Evolutionary conservation across 148 eudicot species (phyloP).

Genomic region (Pouteria glomerata): DNA sequence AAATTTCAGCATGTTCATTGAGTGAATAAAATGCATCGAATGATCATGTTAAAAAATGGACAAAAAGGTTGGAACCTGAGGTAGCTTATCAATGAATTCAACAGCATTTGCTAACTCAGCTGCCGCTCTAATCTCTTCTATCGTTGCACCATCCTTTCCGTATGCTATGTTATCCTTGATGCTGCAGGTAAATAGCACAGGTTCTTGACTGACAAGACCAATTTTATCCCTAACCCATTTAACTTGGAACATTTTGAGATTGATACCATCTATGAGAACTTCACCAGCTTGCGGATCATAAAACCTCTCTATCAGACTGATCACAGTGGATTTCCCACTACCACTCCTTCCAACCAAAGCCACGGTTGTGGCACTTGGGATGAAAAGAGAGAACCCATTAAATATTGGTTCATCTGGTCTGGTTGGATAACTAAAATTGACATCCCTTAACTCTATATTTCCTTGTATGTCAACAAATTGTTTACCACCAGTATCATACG

Average conservation of each 20-base stretch:
- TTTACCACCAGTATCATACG: conserved; percentile 51
- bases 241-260: conserved; percentile 54
- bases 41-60: no score
- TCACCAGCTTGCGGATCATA: conserved; percentile 66
- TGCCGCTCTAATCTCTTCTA: conserved; percentile 53
- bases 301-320: conserved; percentile 64
- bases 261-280: conserved; percentile 58
- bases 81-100: conserved; percentile 55
- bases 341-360: conserved; percentile 79
- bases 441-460: conserved; percentile 46
- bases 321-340: conserved; percentile 68
- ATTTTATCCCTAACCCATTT: conserved; percentile 64
- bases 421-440: conserved; percentile 60
- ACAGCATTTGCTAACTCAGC: conserved; percentile 63
- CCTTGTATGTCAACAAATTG: conserved; percentile 54
- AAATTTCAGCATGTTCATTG: no score
- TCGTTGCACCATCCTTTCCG: conserved; percentile 54
- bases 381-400: conserved; percentile 42
- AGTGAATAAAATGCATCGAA: no score
- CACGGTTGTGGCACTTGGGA: conserved; percentile 53
- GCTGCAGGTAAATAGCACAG: conserved; percentile 52
- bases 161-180: conserved; percentile 64
- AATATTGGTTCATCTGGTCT: conserved; percentile 56
- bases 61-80: conserved; percentile 39
- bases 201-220: conserved; percentile 73